phyloP scores from a whole-genome alignment of 768 basidiomycete genomes.

The Termitomyces sp. region DNA sequence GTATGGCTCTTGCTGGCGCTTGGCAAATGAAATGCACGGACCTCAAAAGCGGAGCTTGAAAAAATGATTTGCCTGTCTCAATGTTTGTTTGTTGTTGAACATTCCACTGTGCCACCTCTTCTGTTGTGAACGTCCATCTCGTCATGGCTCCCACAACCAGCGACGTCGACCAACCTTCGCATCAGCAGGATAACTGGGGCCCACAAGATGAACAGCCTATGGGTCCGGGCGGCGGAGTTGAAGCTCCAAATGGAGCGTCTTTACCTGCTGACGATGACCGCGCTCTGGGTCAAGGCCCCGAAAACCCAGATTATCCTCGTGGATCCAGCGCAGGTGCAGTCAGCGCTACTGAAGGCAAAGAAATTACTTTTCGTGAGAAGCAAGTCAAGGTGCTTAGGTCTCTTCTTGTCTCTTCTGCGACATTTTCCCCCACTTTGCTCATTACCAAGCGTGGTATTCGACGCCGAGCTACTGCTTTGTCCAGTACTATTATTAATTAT shows the following conservation, averaged over 20 bases:
- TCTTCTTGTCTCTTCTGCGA: constrained; percentile 30
- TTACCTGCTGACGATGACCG: constrained; percentile 46
- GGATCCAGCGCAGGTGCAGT: constrained; percentile 43
- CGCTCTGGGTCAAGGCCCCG: constrained; percentile 37
- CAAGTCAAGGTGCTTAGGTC: constrained; percentile 87
- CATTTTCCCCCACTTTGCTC: constrained; percentile 23
- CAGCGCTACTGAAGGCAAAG: constrained; percentile 33
- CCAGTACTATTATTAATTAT: constrained; percentile 31
- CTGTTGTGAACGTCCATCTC: constrained; percentile 4
- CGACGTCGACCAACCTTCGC: constrained; percentile 24
- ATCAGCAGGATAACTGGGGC: constrained; percentile 43
- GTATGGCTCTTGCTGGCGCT: not conserved
- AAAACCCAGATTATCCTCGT: constrained; percentile 47
- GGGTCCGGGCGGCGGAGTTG: constrained; percentile 31
- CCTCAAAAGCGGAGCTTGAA: constrained; percentile 15
- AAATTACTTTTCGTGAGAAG: constrained; percentile 61
- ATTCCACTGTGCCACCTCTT: constrained; percentile 4
- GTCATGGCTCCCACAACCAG: constrained; percentile 15
- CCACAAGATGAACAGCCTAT: constrained; percentile 42
- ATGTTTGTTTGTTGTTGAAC: constrained; percentile 6
- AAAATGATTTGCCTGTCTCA: constrained; percentile 7
- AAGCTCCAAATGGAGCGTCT: constrained; percentile 39
- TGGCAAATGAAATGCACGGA: constrained; percentile 14
- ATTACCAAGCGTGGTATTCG: constrained; percentile 20
- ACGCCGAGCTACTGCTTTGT: constrained; percentile 31